Percentiles rank a stretch among this genome's conserved stretches.
Conservation (phyloP, 2,329 filamentous ascomycete species). For the Leptographium lundbergii region DNA sequence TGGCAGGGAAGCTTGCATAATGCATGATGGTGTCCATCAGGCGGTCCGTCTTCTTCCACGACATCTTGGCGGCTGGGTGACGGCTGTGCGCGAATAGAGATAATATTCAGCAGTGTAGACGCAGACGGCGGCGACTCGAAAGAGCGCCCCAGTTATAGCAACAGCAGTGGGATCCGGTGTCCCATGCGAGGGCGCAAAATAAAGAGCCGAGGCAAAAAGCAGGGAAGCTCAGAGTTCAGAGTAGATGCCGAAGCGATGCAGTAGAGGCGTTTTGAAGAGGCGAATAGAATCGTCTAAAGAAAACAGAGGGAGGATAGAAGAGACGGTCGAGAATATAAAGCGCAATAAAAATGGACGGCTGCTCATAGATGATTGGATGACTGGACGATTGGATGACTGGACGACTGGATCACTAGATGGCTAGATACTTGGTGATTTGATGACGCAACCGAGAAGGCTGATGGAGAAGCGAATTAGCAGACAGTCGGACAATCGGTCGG, state of each 20-base stretch:
- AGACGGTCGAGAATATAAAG: background rate
- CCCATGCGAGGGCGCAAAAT: conserved; percentile 1
- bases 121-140: background rate
- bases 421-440: no score
- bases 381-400: background rate
- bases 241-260: no score
- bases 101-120: background rate
- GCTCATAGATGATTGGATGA: background rate
- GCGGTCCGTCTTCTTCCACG: conserved; percentile 82
- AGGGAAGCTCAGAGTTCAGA: no score
- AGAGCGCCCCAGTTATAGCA: background rate
- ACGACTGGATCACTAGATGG: no score
- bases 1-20: conserved; percentile 94
- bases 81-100: background rate
- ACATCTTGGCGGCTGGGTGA: conserved; percentile 45
- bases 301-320: background rate
- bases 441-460: no score
- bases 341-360: background rate
- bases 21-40: conserved; percentile 96
- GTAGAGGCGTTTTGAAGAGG: no score
- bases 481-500: no score
- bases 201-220: background rate
- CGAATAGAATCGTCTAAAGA: background rate
- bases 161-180: background rate
- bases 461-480: no score